phyloP scores from a whole-genome alignment of 2,329 filamentous ascomycete species.

The Pseudocercospora fuligena region DNA sequence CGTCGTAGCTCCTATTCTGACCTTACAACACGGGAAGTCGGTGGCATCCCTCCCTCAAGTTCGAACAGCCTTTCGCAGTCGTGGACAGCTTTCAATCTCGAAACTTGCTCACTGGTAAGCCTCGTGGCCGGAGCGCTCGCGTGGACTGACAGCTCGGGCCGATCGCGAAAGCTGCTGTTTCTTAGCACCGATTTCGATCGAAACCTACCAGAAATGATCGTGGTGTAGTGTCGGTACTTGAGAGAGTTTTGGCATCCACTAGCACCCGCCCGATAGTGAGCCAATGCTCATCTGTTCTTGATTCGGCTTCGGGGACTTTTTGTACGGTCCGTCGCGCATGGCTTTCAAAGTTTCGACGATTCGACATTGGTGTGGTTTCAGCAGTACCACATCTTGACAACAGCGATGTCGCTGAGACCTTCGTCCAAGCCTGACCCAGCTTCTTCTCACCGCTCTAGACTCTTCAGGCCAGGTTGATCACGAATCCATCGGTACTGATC shows the following conservation, averaged over 20 bases:
- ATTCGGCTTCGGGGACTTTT: not conserved
- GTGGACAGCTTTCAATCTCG: not conserved
- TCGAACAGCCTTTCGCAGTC: not conserved
- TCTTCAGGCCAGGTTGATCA: not conserved
- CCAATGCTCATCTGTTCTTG: not conserved
- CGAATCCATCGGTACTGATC: not conserved
- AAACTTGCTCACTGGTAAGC: not conserved
- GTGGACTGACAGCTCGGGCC: not conserved
- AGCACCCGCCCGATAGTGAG: not conserved
- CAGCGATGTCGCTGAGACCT: not conserved
- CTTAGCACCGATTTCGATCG: not conserved
- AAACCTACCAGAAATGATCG: not conserved
- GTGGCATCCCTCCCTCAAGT: not conserved
- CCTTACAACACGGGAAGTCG: no score
- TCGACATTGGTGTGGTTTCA: not conserved
- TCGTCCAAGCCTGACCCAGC: not conserved
- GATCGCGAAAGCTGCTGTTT: not conserved
- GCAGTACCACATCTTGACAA: not conserved
- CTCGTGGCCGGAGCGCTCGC: not conserved
- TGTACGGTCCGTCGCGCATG: not conserved
- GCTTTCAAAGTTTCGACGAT: not conserved
- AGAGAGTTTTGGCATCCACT: not conserved
- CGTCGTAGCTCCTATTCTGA: no score
- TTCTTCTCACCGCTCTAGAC: not conserved
- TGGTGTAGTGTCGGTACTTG: conserved; percentile 4